Percentiles rank a stretch among this genome's conserved stretches.
These are phyloP conservation scores for Hericium coralloides DNA, from an alignment of 768 basidiomycete genomes.

Conservation along the genomic window DNA sequence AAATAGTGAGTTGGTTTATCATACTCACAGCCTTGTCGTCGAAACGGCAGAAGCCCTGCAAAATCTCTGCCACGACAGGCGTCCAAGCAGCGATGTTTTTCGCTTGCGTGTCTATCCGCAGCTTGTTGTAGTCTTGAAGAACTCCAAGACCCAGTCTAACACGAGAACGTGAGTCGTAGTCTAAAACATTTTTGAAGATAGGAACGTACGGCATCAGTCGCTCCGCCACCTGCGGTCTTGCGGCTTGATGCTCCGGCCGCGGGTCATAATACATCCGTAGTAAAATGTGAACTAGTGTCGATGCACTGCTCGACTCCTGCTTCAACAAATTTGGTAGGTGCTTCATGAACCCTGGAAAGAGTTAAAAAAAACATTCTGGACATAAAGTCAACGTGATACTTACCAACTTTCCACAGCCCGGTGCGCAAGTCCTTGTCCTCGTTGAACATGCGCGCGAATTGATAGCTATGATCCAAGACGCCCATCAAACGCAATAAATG, in stretches of 20 bases:
- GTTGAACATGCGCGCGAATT: conserved; percentile 95
- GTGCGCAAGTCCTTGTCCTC: conserved; percentile 96
- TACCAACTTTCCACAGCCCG: conserved; percentile 98
- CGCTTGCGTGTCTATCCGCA: conserved; percentile 83
- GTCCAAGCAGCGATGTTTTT: conserved; percentile 98
- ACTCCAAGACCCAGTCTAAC: conserved; percentile 79
- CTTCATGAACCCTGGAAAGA: conserved; percentile 87
- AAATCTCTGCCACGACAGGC: conserved; percentile 93
- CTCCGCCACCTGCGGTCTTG: conserved; percentile 71
- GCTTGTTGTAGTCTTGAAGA: conserved; percentile 81
- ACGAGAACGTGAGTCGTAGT: neutral
- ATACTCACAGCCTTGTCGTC: conserved; percentile 82
- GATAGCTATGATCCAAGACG: conserved; percentile 93
- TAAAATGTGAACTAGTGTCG: conserved; percentile 87
- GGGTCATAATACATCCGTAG: conserved; percentile 91
- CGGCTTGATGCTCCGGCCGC: conserved; percentile 78
- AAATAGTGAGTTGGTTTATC: neutral
- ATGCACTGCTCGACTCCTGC: conserved; percentile 95
- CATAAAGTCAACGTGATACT: conserved; percentile 26
- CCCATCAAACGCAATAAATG: conserved; percentile 92
- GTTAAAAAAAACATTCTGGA: neutral
- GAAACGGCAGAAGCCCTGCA: conserved; percentile 83
- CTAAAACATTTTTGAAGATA: neutral
- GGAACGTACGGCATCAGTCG: conserved; percentile 58
- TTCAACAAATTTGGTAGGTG: conserved; percentile 95